These are phyloP conservation scores for Tetrahymena malaccensis DNA, from an alignment of 73 alveolate genomes.

Conservation along the genomic window DNA sequence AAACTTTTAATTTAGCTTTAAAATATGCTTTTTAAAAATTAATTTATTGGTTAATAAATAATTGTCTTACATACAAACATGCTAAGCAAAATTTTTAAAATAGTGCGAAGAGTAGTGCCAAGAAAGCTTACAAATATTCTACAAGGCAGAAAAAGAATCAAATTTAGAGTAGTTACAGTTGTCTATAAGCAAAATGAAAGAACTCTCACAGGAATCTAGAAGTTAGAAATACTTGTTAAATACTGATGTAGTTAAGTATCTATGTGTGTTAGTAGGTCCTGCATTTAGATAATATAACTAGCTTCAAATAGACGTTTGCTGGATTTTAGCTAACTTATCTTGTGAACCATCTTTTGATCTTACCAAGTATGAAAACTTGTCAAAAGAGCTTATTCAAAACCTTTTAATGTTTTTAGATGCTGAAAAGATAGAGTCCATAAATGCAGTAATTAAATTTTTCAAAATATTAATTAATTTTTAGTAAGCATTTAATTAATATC, in stretches of 20 bases:
- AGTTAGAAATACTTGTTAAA: not conserved
- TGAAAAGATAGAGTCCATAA: not conserved
- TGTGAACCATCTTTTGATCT: not conserved
- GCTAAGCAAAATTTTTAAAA: not conserved
- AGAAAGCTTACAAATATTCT: not conserved
- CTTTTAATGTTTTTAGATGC: not conserved
- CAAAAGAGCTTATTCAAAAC: not conserved
- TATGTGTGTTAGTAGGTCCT: not conserved
- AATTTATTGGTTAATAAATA: too few species aligned
- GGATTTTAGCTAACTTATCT: not conserved
- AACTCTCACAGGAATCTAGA: not conserved
- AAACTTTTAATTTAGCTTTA: too few species aligned
- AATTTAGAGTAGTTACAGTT: not conserved
- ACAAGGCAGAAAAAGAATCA: not conserved
- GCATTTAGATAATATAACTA: not conserved
- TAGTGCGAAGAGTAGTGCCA: not conserved
- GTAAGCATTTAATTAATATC: not conserved
- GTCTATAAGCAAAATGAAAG: not conserved
- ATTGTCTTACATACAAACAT: too few species aligned
- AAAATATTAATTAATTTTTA: too few species aligned
- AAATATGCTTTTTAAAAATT: too few species aligned
- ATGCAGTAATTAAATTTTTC: not conserved
- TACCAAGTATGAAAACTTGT: not conserved
- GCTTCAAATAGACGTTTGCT: not conserved
- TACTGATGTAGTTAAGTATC: not conserved